phyloP scores from a whole-genome alignment of 2,329 filamentous ascomycete species.

The Ceratocystis smalleyi region DNA sequence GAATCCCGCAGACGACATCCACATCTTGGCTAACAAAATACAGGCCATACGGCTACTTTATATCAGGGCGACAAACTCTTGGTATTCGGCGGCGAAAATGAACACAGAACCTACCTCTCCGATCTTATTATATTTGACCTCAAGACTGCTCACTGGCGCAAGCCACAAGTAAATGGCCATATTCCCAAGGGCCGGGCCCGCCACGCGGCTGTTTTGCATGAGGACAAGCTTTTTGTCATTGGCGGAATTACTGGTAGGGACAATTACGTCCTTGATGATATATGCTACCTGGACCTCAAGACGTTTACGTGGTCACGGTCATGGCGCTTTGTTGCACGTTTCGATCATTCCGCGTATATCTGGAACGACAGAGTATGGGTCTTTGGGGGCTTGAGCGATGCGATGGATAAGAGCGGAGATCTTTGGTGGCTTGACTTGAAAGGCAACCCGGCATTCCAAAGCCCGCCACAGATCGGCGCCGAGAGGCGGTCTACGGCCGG shows the following conservation, averaged over 20 bases:
- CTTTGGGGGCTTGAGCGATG: conserved; percentile 82
- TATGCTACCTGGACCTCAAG: conserved; percentile 91
- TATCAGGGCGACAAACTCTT: conserved; percentile 92
- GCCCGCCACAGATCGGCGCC: conserved; percentile 41
- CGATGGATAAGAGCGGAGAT: conserved; percentile 94
- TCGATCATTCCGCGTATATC: conserved; percentile 89
- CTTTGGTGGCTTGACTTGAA: conserved; percentile 96
- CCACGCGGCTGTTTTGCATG: conserved; percentile 84
- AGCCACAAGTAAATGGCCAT: conserved; percentile 70
- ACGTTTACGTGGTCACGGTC: conserved; percentile 95
- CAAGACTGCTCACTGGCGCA: conserved; percentile 86
- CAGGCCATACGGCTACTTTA: conserved; percentile 84
- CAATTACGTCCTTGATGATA: conserved; percentile 83
- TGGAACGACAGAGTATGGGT: conserved; percentile 90
- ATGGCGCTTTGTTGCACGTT: conserved; percentile 89
- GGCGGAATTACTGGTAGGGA: conserved; percentile 91
- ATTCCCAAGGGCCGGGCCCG: conserved; percentile 80
- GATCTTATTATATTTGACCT: conserved; percentile 95
- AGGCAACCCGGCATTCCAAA: conserved; percentile 71
- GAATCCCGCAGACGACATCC: neutral
- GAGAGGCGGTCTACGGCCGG: conserved; percentile 31
- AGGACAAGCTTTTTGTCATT: conserved; percentile 91
- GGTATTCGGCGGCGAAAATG: conserved; percentile 95
- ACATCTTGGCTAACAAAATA: conserved; percentile 1
- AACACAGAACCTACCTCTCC: conserved; percentile 86